Conservation (phyloP, 371 early-diverging fungal genomes). For the Lichtheimia ornata region DNA sequence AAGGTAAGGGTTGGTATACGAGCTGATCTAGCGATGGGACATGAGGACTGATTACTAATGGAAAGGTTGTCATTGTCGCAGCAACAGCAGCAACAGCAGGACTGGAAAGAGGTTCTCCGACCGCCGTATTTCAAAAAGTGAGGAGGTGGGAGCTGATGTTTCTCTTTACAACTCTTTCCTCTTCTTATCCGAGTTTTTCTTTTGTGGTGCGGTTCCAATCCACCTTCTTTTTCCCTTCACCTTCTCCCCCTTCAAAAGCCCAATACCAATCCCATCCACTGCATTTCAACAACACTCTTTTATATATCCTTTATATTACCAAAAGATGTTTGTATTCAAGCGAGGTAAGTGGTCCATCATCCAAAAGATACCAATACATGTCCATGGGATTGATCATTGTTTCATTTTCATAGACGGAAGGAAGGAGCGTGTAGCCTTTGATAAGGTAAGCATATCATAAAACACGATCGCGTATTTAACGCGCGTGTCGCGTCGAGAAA, state of each 20-base stretch:
- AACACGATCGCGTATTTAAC: background rate
- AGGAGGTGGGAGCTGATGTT: no score
- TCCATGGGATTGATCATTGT: background rate
- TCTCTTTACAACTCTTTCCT: background rate
- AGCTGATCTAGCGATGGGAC: no score
- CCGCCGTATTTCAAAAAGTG: no score
- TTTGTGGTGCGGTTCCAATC: background rate
- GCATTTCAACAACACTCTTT: background rate
- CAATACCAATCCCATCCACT: background rate
- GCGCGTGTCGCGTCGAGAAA: background rate
- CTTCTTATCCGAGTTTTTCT: background rate
- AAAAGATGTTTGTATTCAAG: background rate
- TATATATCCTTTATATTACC: background rate
- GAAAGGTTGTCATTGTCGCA: no score
- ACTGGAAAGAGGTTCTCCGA: no score
- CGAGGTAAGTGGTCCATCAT: background rate
- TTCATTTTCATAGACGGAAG: conserved; percentile 66
- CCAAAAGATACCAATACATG: background rate
- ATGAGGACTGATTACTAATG: no score
- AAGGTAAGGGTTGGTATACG: no score
- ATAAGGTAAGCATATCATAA: conserved; percentile 55
- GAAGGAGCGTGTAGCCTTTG: conserved; percentile 82
- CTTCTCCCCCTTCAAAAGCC: background rate
- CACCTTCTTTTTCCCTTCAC: background rate
- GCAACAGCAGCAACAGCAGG: no score